Conservation (phyloP, 1,284 basidiomycete species). For the Phylloboletellus chloephorus region DNA sequence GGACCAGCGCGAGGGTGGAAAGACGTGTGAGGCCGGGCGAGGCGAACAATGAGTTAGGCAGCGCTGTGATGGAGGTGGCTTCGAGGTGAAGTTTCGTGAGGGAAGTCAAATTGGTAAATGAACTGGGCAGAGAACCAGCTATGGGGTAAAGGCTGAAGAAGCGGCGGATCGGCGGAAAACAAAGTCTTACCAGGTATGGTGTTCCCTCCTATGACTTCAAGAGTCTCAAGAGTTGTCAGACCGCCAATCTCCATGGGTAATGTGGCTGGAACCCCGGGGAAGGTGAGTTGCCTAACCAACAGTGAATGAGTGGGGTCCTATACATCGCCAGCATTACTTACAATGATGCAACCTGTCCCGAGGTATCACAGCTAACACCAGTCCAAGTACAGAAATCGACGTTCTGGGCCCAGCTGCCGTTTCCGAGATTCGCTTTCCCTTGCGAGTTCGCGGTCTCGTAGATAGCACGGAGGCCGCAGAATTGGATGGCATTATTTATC, state of each 20-base stretch:
- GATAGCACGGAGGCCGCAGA: conserved; percentile 47
- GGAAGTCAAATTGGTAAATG: conserved; percentile 36
- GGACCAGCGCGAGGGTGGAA: conserved; percentile 39
- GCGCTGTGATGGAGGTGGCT: conserved; percentile 39
- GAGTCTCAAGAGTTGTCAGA: conserved; percentile 36
- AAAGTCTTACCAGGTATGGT: conserved; percentile 36
- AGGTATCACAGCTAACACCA: conserved; percentile 42
- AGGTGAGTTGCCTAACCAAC: conserved; percentile 37
- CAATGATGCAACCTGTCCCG: conserved; percentile 41
- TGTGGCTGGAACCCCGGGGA: conserved; percentile 43
- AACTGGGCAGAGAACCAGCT: conserved; percentile 40
- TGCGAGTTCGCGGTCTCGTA: conserved; percentile 40
- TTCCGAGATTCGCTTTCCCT: conserved; percentile 37
- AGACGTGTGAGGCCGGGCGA: conserved; percentile 33
- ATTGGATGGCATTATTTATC: conserved; percentile 40
- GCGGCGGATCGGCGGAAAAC: not conserved
- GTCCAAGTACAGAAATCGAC: conserved; percentile 45
- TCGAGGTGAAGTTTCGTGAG: conserved; percentile 42
- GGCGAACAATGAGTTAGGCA: conserved; percentile 36
- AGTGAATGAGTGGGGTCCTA: not conserved
- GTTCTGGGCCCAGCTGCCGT: conserved; percentile 46
- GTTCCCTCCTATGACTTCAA: conserved; percentile 41
- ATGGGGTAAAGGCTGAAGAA: not conserved
- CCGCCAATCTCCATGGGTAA: conserved; percentile 42
- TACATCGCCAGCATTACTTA: conserved; percentile 26